Evolutionary conservation across 2,329 filamentous ascomycete species (phyloP).

Genomic region (Colletotrichum eleusines): DNA sequence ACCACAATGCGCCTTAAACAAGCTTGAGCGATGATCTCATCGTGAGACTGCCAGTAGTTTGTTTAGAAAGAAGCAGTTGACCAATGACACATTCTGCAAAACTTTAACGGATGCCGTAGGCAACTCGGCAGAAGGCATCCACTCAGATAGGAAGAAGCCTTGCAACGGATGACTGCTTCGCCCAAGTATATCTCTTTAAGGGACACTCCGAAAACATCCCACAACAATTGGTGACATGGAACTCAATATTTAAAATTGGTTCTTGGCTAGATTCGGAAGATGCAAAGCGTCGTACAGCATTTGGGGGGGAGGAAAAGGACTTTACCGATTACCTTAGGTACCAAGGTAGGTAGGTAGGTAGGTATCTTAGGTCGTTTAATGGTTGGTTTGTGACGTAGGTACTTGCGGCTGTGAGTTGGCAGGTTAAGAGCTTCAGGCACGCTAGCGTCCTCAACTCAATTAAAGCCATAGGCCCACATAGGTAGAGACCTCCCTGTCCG

Average conservation of each 20-base stretch:
- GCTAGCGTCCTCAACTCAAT: conserved; percentile 20
- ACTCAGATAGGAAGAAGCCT: background rate
- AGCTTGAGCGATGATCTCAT: background rate
- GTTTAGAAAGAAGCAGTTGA: background rate
- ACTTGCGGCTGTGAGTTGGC: background rate
- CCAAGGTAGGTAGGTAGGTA: too few species aligned
- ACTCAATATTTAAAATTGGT: background rate
- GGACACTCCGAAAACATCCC: background rate
- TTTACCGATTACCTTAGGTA: too few species aligned
- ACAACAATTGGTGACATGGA: background rate
- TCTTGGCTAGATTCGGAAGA: background rate
- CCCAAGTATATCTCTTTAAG: background rate
- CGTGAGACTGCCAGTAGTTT: background rate
- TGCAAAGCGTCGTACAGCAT: background rate
- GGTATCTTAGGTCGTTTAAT: background rate
- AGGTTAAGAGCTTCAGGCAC: background rate
- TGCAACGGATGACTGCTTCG: background rate
- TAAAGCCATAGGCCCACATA: conserved; percentile 12
- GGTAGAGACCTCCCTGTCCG: conserved; percentile 3
- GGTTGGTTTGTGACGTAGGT: background rate
- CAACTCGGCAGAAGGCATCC: background rate
- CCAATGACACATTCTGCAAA: background rate
- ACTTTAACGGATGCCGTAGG: background rate
- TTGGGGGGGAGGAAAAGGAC: too few species aligned
- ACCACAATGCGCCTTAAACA: background rate